Conservation (phyloP, 2,329 filamentous ascomycete species). For the Fusarium bulbicola region DNA sequence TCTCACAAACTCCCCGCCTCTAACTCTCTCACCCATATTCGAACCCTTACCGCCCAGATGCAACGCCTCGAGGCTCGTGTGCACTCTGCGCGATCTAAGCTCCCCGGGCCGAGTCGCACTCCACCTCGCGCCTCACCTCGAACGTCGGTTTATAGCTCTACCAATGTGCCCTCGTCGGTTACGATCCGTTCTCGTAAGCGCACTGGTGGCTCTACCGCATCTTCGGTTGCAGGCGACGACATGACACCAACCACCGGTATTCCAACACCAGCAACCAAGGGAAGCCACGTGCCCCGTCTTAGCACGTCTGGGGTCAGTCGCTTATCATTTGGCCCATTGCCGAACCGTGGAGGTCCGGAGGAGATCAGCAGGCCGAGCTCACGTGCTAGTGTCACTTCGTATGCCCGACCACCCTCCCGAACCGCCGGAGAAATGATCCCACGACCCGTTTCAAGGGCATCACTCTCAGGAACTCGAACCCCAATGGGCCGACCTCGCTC, state of each 20-base stretch:
- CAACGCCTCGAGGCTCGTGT: slow-evolving; percentile 94
- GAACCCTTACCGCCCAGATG: slow-evolving; percentile 95
- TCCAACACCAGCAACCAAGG: slow-evolving; percentile 49
- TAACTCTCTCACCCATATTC: slow-evolving; percentile 89
- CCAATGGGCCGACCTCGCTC: slow-evolving; percentile 76
- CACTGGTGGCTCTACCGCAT: slow-evolving; percentile 64
- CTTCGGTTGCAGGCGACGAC: slow-evolving; percentile 62
- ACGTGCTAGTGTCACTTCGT: slow-evolving; percentile 70
- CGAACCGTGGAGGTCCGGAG: slow-evolving; percentile 61
- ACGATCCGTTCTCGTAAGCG: slow-evolving; percentile 77
- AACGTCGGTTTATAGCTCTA: slow-evolving; percentile 51
- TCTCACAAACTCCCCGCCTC: slow-evolving; percentile 64
- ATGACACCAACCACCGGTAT: slow-evolving; percentile 58
- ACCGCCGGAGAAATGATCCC: slow-evolving; percentile 59
- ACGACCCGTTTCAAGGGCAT: slow-evolving; percentile 72
- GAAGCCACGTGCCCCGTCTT: slow-evolving; percentile 65
- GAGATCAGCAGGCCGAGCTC: slow-evolving; percentile 72
- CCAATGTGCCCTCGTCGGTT: slow-evolving; percentile 63
- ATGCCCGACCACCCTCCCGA: slow-evolving; percentile 63
- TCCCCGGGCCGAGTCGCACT: slow-evolving; percentile 81
- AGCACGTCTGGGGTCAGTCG: slow-evolving; percentile 71
- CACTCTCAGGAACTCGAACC: slow-evolving; percentile 67
- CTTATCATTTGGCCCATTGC: slow-evolving; percentile 70
- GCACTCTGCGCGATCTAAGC: slow-evolving; percentile 88
- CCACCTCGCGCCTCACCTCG: slow-evolving; percentile 85